Conservation (phyloP, 164 flowering plant genomes). For the Chimonanthus praecox region DNA sequence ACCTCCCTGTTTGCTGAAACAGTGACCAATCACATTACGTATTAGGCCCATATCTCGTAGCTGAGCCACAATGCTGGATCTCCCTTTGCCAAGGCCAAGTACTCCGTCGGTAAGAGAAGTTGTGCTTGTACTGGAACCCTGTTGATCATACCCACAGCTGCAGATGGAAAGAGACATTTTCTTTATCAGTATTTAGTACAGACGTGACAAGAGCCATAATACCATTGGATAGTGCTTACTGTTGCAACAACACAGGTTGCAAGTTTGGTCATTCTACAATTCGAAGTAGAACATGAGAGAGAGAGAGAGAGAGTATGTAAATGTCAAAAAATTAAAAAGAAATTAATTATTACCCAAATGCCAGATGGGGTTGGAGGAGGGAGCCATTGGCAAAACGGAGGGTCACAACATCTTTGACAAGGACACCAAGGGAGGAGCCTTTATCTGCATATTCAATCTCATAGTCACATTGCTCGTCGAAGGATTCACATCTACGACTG, state of each 20-base stretch:
- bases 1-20: constrained; percentile 62
- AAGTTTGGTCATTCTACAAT: neutral
- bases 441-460: constrained; percentile 88
- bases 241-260: neutral
- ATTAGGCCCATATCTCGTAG: constrained; percentile 52
- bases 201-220: neutral
- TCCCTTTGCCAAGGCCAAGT: constrained; percentile 84
- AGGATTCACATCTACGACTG: constrained; percentile 37
- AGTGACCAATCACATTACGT: constrained; percentile 77
- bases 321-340: constrained; percentile 38
- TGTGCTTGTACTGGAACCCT: constrained; percentile 34
- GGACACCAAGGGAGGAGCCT: constrained; percentile 80
- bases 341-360: constrained; percentile 47
- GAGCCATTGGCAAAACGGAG: constrained; percentile 50
- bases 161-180: constrained; percentile 2
- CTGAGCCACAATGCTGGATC: constrained; percentile 65
- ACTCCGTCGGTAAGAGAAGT: constrained; percentile 69
- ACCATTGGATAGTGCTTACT: neutral
- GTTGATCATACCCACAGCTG: constrained; percentile 95
- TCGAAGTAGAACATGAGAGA: neutral
- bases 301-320: constrained; percentile 31
- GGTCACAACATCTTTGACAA: constrained; percentile 50
- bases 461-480: constrained; percentile 75
- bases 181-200: neutral
- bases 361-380: constrained; percentile 39